These are phyloP conservation scores for Diospyros kaki DNA, from an alignment of 148 eudicot species.

Conservation along the genomic window DNA sequence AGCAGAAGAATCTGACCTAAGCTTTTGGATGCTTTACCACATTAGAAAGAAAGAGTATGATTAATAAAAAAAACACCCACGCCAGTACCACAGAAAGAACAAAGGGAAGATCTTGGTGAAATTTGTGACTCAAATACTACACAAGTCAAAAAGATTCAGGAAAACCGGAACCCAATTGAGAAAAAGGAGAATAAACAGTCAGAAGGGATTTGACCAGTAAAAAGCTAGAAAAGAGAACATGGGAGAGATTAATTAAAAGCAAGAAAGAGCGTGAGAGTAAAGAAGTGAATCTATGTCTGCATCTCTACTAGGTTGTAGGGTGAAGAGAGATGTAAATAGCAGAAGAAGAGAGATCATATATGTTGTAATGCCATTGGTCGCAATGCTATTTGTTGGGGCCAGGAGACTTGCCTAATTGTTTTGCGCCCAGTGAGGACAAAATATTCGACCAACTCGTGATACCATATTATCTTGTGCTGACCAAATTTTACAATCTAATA, in stretches of 20 bases:
- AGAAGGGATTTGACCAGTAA: not conserved
- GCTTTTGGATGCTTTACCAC: no score
- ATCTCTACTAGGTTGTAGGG: conserved; percentile 11
- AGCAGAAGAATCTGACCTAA: not conserved
- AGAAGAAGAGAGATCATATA: not conserved
- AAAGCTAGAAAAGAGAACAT: not conserved
- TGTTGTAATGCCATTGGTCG: conserved; percentile 31
- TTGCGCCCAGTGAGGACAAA: no score
- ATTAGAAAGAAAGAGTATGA: conserved; percentile 13
- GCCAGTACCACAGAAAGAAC: conserved; percentile 5
- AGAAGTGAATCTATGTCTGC: conserved; percentile 3
- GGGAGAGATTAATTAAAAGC: not conserved
- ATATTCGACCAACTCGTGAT: no score
- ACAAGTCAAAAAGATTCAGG: not conserved
- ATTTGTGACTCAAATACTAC: not conserved
- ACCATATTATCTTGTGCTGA: no score
- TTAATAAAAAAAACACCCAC: conserved; percentile 5
- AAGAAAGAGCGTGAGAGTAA: not conserved
- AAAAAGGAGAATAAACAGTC: conserved; percentile 1
- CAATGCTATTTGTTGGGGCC: conserved; percentile 27
- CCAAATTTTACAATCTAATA: no score
- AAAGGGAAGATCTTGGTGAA: not conserved
- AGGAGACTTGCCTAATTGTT: not conserved
- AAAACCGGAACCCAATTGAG: conserved; percentile 1
- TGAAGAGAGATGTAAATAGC: conserved; percentile 11